Conservation (phyloP, 306 rosid genomes). For the Gastrolobium bilobum region DNA sequence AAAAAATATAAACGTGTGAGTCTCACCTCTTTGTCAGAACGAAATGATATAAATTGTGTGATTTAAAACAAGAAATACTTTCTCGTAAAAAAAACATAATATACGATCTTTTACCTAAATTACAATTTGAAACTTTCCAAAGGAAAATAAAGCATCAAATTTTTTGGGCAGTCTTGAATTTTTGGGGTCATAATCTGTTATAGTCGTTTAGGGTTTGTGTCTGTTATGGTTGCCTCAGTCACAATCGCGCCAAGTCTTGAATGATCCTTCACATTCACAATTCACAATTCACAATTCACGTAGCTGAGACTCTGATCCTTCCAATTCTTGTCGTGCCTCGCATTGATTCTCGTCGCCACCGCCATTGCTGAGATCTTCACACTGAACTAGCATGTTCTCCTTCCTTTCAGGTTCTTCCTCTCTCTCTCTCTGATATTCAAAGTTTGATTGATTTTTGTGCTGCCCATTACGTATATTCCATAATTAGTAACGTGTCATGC, state of each 20-base stretch:
- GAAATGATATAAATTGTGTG: too few species aligned
- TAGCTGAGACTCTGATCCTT: not conserved
- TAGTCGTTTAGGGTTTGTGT: constrained; percentile 21
- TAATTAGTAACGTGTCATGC: not conserved
- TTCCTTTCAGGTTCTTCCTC: constrained; percentile 38
- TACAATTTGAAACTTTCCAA: too few species aligned
- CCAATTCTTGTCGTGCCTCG: not conserved
- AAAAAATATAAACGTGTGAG: too few species aligned
- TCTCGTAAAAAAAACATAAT: too few species aligned
- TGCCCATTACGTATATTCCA: not conserved
- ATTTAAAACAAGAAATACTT: too few species aligned
- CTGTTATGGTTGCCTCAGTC: constrained; percentile 4
- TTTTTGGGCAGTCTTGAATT: not conserved
- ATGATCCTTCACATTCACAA: not conserved
- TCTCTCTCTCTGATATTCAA: not conserved
- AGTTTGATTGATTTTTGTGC: not conserved
- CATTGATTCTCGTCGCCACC: not conserved
- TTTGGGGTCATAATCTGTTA: not conserved
- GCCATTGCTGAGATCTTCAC: not conserved
- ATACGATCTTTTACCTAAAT: not conserved
- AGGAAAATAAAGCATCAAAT: not conserved
- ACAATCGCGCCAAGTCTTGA: constrained; percentile 21
- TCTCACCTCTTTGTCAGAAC: too few species aligned
- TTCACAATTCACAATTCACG: not conserved
- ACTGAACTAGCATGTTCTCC: constrained; percentile 38